phyloP scores from a whole-genome alignment of 2,329 filamentous ascomycete species.

The Sarocladium brachiariae region DNA sequence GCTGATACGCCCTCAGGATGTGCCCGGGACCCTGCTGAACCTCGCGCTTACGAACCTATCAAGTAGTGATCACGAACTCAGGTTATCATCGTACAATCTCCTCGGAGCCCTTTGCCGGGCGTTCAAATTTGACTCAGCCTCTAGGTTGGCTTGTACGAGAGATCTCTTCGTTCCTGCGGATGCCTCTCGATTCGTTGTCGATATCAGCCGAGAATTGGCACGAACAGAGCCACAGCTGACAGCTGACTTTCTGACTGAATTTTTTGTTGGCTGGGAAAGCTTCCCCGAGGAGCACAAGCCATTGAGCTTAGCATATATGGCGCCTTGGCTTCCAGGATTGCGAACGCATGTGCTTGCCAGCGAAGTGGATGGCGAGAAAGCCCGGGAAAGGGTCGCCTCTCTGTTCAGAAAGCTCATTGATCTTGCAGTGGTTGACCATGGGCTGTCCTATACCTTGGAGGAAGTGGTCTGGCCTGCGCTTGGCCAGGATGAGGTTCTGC shows the following conservation, averaged over 20 bases:
- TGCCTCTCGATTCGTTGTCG: constrained; percentile 56
- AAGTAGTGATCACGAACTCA: constrained; percentile 51
- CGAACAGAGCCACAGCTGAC: constrained; percentile 59
- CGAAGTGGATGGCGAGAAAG: constrained; percentile 59
- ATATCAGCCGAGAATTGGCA: constrained; percentile 58
- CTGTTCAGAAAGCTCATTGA: constrained; percentile 63
- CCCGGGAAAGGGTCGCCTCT: constrained; percentile 54
- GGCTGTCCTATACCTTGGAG: constrained; percentile 53
- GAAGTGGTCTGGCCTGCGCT: constrained; percentile 61
- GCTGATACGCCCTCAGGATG: constrained; percentile 62
- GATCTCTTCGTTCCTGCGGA: constrained; percentile 58
- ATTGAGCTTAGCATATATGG: constrained; percentile 61
- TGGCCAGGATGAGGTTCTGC: constrained; percentile 55
- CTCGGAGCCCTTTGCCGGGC: constrained; percentile 59
- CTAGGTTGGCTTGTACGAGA: constrained; percentile 55
- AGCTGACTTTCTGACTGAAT: constrained; percentile 64
- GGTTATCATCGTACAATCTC: constrained; percentile 61
- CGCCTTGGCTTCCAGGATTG: constrained; percentile 59
- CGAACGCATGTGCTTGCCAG: constrained; percentile 51
- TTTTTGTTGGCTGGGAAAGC: constrained; percentile 66
- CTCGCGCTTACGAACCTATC: constrained; percentile 61
- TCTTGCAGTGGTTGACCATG: constrained; percentile 53
- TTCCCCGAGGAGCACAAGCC: constrained; percentile 62
- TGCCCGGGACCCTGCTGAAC: constrained; percentile 62
- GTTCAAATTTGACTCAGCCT: constrained; percentile 58